Conservation (phyloP, 257 asterid genomes). For the Solanum dulcamara region DNA sequence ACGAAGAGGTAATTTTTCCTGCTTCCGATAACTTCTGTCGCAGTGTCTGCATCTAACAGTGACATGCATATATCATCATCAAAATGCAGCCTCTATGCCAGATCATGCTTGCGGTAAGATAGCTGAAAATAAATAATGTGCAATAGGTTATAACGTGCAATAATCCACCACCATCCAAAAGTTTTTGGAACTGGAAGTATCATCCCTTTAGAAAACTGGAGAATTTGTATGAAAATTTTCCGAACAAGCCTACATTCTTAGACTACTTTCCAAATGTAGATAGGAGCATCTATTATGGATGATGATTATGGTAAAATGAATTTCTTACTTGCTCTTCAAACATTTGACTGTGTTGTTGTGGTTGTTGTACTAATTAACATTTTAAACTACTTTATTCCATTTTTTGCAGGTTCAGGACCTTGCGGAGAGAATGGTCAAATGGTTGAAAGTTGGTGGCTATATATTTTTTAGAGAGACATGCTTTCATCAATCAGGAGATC, state of each 20-base stretch:
- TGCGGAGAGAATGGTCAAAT: constrained; percentile 59
- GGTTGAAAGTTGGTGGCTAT: constrained; percentile 91
- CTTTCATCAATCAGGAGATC: constrained; percentile 88
- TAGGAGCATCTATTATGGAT: background rate
- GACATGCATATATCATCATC: background rate
- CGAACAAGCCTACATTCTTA: background rate
- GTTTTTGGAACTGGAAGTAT: background rate
- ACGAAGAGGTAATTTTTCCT: constrained; percentile 46
- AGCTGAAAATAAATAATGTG: background rate
- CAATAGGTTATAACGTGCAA: background rate
- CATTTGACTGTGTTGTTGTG: no score
- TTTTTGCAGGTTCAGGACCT: constrained; percentile 63
- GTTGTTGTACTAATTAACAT: no score
- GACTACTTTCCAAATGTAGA: background rate
- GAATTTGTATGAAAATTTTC: background rate
- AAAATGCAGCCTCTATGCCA: background rate
- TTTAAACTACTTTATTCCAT: background rate
- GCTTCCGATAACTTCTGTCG: background rate
- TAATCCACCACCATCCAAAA: background rate
- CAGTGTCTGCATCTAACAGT: background rate
- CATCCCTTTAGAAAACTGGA: background rate
- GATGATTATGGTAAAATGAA: background rate
- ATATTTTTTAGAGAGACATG: constrained; percentile 92
- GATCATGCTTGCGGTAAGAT: background rate
- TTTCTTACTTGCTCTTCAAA: background rate